Evolutionary conservation across 768 basidiomycete species (phyloP).

Genomic region (Kwoniella botswanensis): DNA sequence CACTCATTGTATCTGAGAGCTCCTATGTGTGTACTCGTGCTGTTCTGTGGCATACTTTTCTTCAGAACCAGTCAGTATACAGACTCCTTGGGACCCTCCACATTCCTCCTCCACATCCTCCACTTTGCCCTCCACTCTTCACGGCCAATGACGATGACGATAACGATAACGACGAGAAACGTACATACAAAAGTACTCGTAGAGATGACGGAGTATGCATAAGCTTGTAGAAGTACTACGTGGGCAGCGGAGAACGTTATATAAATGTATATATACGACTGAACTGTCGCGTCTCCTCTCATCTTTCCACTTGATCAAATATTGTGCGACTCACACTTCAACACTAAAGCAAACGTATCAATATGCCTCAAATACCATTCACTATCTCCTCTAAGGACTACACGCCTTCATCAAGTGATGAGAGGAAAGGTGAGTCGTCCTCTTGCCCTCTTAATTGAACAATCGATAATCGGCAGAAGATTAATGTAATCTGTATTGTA

Average conservation of each 20-base stretch:
- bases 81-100: not conserved
- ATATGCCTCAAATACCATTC: constrained; percentile 15
- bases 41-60: no score
- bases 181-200: no score
- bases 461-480: not conserved
- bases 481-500: not conserved
- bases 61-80: no score
- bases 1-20: no score
- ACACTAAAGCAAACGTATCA: not conserved
- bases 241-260: no score
- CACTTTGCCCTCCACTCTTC: no score
- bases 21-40: no score
- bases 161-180: no score
- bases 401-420: constrained; percentile 19
- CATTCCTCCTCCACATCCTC: not conserved
- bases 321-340: no score
- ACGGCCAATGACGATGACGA: no score
- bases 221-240: not conserved
- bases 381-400: constrained; percentile 12
- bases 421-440: constrained; percentile 18
- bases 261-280: not conserved
- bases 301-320: not conserved
- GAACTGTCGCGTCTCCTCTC: not conserved
- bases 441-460: not conserved
- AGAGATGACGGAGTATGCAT: no score